A percentile compares a stretch with the other conserved stretches of the same genome.
These are phyloP conservation scores for Petunia axillaris DNA, from an alignment of 257 asterid genomes.

Conservation along the genomic window DNA sequence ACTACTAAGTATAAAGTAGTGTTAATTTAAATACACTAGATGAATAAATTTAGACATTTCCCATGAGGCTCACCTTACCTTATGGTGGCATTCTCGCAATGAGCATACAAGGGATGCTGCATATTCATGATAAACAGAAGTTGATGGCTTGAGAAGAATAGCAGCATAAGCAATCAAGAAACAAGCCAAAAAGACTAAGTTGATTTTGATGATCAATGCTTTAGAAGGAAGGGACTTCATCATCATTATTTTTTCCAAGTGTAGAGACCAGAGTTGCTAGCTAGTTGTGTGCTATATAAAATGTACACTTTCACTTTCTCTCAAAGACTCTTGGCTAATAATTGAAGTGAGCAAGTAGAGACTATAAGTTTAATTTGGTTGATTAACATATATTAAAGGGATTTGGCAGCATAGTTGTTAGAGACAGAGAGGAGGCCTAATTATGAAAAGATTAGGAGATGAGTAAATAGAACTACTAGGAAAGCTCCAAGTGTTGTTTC, in stretches of 20 bases:
- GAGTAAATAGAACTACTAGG: conserved; percentile 35
- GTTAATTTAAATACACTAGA: background rate
- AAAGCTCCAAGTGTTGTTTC: conserved; percentile 44
- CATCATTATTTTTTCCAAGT: conserved; percentile 47
- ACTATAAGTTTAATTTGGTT: background rate
- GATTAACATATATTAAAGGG: conserved; percentile 29
- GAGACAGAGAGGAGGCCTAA: conserved; percentile 17
- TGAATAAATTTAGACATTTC: background rate
- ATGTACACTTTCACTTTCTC: conserved; percentile 13
- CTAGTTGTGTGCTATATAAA: conserved; percentile 12
- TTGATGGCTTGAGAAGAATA: conserved; percentile 64
- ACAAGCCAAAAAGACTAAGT: conserved; percentile 60
- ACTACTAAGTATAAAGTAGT: background rate
- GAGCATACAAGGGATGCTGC: conserved; percentile 70
- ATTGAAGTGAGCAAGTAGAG: background rate
- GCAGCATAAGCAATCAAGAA: conserved; percentile 58
- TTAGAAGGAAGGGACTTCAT: conserved; percentile 57
- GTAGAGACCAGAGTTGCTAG: background rate
- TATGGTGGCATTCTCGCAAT: conserved; percentile 66
- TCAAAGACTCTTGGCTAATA: background rate
- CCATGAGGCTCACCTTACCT: conserved; percentile 77
- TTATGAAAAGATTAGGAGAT: conserved; percentile 30
- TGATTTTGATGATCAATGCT: conserved; percentile 62
- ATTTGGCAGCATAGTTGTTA: conserved; percentile 38
- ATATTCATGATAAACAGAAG: conserved; percentile 52